Percentiles rank a stretch among this genome's conserved stretches.
Evolutionary conservation across 2,329 filamentous ascomycete genomes (phyloP).

Genomic region (Penicillium corylophilum): DNA sequence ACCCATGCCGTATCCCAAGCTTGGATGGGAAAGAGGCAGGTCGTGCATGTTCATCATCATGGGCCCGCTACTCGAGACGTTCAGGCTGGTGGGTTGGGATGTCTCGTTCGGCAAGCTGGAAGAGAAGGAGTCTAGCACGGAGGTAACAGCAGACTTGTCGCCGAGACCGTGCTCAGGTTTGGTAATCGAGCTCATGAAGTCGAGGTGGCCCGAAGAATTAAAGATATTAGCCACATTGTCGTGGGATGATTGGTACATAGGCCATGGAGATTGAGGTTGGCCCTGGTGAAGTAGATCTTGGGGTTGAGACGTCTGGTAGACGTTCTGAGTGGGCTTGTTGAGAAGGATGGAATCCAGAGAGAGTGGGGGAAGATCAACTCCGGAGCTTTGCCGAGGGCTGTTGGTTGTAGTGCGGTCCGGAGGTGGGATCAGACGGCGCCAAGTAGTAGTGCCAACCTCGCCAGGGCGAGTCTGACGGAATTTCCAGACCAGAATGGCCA

Average conservation of each 20-base stretch:
- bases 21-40: constrained; percentile 32
- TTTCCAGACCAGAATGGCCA: constrained; percentile 48
- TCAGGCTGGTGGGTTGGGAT: constrained; percentile 31
- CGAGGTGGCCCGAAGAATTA: constrained; percentile 31
- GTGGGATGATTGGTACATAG: constrained; percentile 35
- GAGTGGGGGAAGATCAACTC: constrained; percentile 38
- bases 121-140: constrained; percentile 37
- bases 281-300: constrained; percentile 34
- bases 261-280: constrained; percentile 36
- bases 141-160: constrained; percentile 37
- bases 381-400: constrained; percentile 34
- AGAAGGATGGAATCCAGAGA: constrained; percentile 37
- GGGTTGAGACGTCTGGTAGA: constrained; percentile 34
- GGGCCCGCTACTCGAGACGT: constrained; percentile 27
- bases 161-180: constrained; percentile 34
- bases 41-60: constrained; percentile 39
- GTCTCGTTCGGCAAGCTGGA: constrained; percentile 32
- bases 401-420: constrained; percentile 37
- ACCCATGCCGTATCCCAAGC: constrained; percentile 32
- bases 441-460: constrained; percentile 45
- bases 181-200: constrained; percentile 36
- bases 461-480: constrained; percentile 44
- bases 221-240: constrained; percentile 38
- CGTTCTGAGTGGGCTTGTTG: constrained; percentile 29
- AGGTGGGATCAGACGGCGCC: constrained; percentile 43